These are phyloP conservation scores for Solanum dulcamara DNA, from an alignment of 257 asterid species.

Conservation along the genomic window DNA sequence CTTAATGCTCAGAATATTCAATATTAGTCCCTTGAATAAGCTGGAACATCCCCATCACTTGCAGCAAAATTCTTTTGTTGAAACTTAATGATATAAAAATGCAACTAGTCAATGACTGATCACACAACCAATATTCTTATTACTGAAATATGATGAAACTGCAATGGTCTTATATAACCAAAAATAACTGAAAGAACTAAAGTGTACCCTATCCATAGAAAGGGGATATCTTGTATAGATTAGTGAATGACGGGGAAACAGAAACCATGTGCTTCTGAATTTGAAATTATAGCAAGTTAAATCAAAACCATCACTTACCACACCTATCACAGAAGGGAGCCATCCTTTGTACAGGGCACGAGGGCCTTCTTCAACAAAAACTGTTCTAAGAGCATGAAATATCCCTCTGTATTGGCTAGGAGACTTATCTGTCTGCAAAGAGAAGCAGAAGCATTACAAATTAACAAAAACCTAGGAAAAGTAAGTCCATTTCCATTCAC, in stretches of 20 bases:
- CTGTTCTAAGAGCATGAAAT: constrained; percentile 86
- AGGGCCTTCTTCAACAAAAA: constrained; percentile 94
- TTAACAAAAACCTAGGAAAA: neutral
- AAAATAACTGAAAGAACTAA: neutral
- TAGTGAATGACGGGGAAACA: neutral
- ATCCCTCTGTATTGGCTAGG: constrained; percentile 91
- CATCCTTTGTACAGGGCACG: constrained; percentile 96
- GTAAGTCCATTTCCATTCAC: too few relatives aligned
- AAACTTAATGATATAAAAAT: neutral
- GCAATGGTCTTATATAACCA: neutral
- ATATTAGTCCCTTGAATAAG: neutral
- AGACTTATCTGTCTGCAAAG: constrained; percentile 72
- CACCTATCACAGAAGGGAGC: constrained; percentile 99
- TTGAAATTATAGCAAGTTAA: neutral
- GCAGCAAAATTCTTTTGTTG: neutral
- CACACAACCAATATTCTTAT: neutral
- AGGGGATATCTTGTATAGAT: neutral
- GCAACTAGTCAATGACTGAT: neutral
- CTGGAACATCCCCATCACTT: neutral
- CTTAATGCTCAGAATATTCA: neutral
- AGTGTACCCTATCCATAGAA: neutral
- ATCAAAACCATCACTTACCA: constrained; percentile 45
- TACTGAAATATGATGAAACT: neutral
- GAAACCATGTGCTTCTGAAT: neutral
- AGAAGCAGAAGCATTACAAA: constrained; percentile 6